Conservation (phyloP, 192 early-diverging fungal species). For the Obelidium mucronatum region DNA sequence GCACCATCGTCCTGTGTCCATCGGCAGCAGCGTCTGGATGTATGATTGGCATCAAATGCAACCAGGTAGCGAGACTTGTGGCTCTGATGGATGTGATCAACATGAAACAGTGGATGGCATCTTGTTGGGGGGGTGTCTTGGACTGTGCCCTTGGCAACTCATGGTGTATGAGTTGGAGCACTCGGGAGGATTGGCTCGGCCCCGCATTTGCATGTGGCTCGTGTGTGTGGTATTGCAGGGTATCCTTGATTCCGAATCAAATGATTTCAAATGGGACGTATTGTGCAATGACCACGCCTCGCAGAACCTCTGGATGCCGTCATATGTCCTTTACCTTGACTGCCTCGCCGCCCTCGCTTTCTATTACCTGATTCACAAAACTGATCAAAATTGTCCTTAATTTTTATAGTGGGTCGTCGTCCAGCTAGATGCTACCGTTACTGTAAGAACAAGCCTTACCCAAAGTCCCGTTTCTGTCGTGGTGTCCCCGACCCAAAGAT, state of each 20-base stretch:
- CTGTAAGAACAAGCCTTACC: constrained; percentile 99
- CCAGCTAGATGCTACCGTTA: constrained; percentile 99
- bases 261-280: background rate
- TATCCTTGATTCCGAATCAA: too few species aligned
- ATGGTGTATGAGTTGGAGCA: background rate
- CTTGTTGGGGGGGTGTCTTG: background rate
- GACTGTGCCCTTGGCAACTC: background rate
- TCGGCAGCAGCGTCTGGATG: too few species aligned
- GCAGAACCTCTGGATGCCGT: too few species aligned
- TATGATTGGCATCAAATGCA: too few species aligned
- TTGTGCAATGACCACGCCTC: too few species aligned
- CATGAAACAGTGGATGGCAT: background rate
- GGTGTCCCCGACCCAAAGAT: constrained; percentile 99
- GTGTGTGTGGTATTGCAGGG: background rate
- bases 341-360: background rate
- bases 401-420: constrained; percentile 90
- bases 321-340: too few species aligned
- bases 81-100: background rate
- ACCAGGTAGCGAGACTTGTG: too few species aligned
- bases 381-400: background rate
- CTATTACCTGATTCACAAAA: too few species aligned
- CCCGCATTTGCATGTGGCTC: too few species aligned
- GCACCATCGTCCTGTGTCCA: too few species aligned
- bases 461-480: constrained; percentile 98
- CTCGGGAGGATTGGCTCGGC: too few species aligned